Percentiles rank a stretch among this genome's conserved stretches.
phyloP scores from a whole-genome alignment of 345 rosid genomes.

The Physaria fendleri region DNA sequence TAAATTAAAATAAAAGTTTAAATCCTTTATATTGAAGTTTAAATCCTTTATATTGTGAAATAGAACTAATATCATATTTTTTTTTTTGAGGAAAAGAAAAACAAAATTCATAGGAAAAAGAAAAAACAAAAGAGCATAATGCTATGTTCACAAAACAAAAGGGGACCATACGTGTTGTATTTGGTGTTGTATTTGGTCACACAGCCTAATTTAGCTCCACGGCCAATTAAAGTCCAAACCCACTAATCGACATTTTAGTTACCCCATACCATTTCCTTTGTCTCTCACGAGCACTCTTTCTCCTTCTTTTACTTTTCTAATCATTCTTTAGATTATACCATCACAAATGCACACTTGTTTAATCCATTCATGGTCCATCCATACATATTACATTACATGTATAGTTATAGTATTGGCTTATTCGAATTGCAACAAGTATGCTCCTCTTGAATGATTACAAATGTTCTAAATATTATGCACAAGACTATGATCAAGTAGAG shows the following conservation, averaged over 20 bases:
- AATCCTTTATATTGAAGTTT: too few species aligned
- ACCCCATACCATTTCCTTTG: neutral
- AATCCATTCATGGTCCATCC: neutral
- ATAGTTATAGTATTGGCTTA: neutral
- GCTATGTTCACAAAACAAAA: slow-evolving; percentile 1
- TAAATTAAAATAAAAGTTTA: too few species aligned
- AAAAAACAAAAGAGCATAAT: slow-evolving; percentile 11
- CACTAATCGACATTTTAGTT: slow-evolving; percentile 18
- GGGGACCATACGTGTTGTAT: too few species aligned
- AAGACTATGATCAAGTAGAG: neutral
- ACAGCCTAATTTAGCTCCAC: slow-evolving; percentile 5
- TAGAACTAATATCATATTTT: too few species aligned
- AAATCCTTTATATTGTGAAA: too few species aligned
- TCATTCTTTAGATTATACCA: neutral
- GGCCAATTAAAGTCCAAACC: slow-evolving; percentile 3
- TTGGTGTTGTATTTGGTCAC: slow-evolving; percentile 7
- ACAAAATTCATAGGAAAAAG: neutral
- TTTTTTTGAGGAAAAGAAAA: too few species aligned
- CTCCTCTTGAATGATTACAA: neutral
- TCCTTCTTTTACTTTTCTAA: neutral
- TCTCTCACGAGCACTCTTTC: slow-evolving; percentile 11
- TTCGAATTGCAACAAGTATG: neutral
- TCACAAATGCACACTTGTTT: neutral
- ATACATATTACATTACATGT: neutral
- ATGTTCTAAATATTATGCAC: neutral